Percentiles rank a stretch among this genome's conserved stretches.
Evolutionary conservation across 2,329 filamentous ascomycete species (phyloP).

Genomic region (Thelonectria discophora): DNA sequence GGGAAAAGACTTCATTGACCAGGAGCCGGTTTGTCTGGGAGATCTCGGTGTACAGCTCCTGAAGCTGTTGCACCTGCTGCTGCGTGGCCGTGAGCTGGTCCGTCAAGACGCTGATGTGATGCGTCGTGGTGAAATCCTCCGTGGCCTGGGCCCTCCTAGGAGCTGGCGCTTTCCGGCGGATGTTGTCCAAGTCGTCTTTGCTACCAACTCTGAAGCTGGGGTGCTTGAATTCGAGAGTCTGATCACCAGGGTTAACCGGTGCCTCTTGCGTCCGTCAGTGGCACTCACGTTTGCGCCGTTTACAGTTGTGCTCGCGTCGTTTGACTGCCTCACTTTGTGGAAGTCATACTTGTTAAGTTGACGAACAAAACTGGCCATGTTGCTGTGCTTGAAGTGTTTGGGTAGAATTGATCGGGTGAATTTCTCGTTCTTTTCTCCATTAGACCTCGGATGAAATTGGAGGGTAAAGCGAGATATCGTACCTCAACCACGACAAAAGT

Average conservation of each 20-base stretch:
- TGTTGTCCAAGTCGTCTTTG: conserved; percentile 96
- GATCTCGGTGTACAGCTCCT: conserved; percentile 85
- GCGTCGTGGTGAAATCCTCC: conserved; percentile 80
- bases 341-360: conserved; percentile 98
- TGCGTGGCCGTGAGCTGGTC: conserved; percentile 89
- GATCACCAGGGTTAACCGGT: conserved; percentile 49
- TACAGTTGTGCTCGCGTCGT: conserved; percentile 48
- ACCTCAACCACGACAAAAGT: conserved; percentile 98
- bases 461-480: conserved; percentile 43
- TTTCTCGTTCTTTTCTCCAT: conserved; percentile 82
- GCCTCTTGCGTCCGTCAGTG: not conserved
- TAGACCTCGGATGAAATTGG: conserved; percentile 21
- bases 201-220: conserved; percentile 95
- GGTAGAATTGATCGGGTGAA: conserved; percentile 97
- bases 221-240: conserved; percentile 84
- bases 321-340: conserved; percentile 82
- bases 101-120: conserved; percentile 89
- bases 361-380: conserved; percentile 95
- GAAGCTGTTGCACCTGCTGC: conserved; percentile 88
- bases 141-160: conserved; percentile 75
- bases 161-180: conserved; percentile 92
- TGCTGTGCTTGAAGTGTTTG: conserved; percentile 99
- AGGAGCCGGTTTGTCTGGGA: conserved; percentile 69
- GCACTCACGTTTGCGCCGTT: conserved; percentile 50
- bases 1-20: conserved; percentile 66